A percentile compares a stretch with the other conserved stretches of the same genome.
Conservation (phyloP, 768 basidiomycete genomes). For the Lactarius evosmus region DNA sequence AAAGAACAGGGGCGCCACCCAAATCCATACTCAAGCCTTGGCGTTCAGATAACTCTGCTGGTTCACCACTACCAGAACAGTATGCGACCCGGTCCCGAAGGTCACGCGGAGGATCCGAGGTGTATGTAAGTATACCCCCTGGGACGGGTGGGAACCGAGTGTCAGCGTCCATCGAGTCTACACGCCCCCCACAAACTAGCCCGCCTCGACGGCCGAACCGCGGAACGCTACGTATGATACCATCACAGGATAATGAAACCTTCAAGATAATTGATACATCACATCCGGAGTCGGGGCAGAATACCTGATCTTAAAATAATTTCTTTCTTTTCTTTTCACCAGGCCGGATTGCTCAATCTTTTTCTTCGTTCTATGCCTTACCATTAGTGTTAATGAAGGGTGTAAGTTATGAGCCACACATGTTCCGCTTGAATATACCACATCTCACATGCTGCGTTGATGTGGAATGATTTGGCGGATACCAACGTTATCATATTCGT, state of each 20-base stretch:
- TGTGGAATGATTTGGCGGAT: too few species aligned
- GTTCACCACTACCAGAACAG: conserved; percentile 54
- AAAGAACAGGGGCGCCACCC: conserved; percentile 49
- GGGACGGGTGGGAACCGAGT: conserved; percentile 16
- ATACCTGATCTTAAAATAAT: conserved; percentile 15
- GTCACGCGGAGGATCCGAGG: conserved; percentile 20
- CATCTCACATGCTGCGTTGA: background rate
- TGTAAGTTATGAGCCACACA: conserved; percentile 8
- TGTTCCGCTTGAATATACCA: background rate
- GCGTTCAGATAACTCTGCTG: conserved; percentile 64
- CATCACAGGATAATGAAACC: conserved; percentile 39
- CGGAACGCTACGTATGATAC: conserved; percentile 32
- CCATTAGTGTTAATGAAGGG: background rate
- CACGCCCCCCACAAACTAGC: background rate
- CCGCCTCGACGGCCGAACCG: conserved; percentile 35
- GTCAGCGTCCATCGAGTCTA: conserved; percentile 20
- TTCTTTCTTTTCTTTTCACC: background rate
- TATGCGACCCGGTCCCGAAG: conserved; percentile 13
- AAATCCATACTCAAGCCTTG: conserved; percentile 73
- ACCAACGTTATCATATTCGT: background rate
- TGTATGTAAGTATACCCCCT: background rate
- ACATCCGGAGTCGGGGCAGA: conserved; percentile 30
- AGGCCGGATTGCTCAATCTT: background rate
- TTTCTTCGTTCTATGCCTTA: background rate
- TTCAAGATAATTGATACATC: conserved; percentile 60